Evolutionary conservation across 306 rosid genomes (phyloP), one percentile per base, ranked within the genome.

Genomic region (Gynostemma pentaphyllum): DNA sequence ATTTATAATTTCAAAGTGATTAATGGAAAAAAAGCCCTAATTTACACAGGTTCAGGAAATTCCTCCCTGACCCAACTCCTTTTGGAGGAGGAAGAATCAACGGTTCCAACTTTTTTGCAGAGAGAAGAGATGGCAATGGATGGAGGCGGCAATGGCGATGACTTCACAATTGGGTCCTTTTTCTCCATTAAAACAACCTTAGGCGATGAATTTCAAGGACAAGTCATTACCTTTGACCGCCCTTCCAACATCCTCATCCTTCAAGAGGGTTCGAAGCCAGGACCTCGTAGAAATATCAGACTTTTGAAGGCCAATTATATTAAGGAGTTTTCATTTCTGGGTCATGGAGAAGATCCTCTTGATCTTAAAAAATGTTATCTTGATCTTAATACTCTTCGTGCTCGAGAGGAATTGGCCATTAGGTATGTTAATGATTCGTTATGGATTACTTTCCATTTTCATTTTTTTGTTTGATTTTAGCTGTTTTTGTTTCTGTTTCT

Each of bases 121-220:
- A 30, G 42, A 53, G 75, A 68, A 62, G 55, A 56, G 27, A 81
- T 69, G 76, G 85, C 88, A 47, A 76, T 75, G 87, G 92, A 82
- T 10, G 89, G 81, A 51, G 67, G 71, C 28, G 28, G 62, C 70
- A 74, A 74, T 77, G 67, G 72, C 0, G 96, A 88, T 74, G 94
- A 88, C 13, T 64, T 92, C 45, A 84, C 83, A 0, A 83, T 81
- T 13, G 99, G 99, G 12, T 82, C 90, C 76, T 30, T 84, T 64
- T 81, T 92, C 22, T 84, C 87, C 69, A 81, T 92, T 78, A 88
- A 83, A 69, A 92, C 99, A 54, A 82, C 90, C 12, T 66, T 88
- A 48, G 88, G 97, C 24, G 99, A 88, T 54, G 90, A 88, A 63
- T 88, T 92, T 34, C 81, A 86, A 64, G 97, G 82, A 37, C 97